phyloP scores from a whole-genome alignment of 2,329 filamentous ascomycete genomes.

The Fusarium sp. region DNA sequence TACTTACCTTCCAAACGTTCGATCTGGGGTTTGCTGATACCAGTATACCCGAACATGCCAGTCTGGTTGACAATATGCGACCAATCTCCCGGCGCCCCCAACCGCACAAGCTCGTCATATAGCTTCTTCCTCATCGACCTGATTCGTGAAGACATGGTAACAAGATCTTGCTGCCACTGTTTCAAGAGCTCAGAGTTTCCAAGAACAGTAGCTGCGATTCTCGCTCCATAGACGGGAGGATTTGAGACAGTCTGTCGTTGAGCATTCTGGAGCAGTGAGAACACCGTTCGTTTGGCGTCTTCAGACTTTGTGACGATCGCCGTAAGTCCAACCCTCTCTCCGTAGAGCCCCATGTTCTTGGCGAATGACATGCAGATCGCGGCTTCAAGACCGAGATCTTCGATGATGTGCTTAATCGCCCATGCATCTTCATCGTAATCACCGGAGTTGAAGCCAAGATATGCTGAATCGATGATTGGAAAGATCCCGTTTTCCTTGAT shows the following conservation, averaged over 20 bases:
- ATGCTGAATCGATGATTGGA: constrained; percentile 37
- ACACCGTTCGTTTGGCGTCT: constrained; percentile 27
- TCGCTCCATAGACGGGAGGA: constrained; percentile 49
- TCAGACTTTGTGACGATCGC: constrained; percentile 40
- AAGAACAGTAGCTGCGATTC: constrained; percentile 49
- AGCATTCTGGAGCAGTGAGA: constrained; percentile 46
- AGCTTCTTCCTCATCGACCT: constrained; percentile 47
- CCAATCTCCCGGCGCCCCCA: constrained; percentile 51
- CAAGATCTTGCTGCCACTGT: constrained; percentile 49
- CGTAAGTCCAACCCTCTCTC: constrained; percentile 48
- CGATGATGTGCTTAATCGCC: constrained; percentile 36
- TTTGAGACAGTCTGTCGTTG: constrained; percentile 50
- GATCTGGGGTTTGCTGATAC: constrained; percentile 60
- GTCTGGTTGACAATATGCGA: constrained; percentile 49
- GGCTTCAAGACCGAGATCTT: constrained; percentile 56
- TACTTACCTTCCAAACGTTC: constrained; percentile 44
- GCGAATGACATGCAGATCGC: constrained; percentile 69
- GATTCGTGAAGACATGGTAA: constrained; percentile 51
- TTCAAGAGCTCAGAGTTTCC: constrained; percentile 38
- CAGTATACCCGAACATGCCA: constrained; percentile 58
- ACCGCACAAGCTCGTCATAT: constrained; percentile 45
- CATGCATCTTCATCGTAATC: constrained; percentile 40
- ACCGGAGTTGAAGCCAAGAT: constrained; percentile 39
- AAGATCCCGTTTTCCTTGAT: constrained; percentile 28
- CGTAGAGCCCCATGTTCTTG: constrained; percentile 65